These are phyloP conservation scores for Amaranthus palmeri DNA, from an alignment of 148 eudicot genomes.

Conservation along the genomic window DNA sequence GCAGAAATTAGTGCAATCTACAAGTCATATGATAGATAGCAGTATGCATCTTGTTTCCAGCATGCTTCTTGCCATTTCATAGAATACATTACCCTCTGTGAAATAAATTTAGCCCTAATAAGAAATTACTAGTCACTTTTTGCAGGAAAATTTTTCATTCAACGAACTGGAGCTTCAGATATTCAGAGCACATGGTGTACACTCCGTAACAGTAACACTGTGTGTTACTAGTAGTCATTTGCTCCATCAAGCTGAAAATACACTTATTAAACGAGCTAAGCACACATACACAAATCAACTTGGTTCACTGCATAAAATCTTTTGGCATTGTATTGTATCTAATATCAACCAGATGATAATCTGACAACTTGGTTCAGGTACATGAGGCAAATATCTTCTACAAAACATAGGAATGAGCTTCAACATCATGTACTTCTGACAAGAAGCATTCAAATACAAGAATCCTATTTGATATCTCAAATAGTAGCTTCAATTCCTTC, in stretches of 20 bases:
- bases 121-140: neutral
- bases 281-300: neutral
- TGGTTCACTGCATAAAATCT: neutral
- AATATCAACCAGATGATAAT: conserved; percentile 10
- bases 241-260: neutral
- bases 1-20: conserved; percentile 6
- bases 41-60: neutral
- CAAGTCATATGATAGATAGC: neutral
- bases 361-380: neutral
- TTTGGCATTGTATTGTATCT: neutral
- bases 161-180: neutral
- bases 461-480: conserved; percentile 14
- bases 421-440: conserved; percentile 9
- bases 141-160: neutral
- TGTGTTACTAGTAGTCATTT: neutral
- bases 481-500: conserved; percentile 55
- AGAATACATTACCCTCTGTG: neutral
- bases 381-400: conserved; percentile 2
- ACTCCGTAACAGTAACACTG: neutral
- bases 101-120: neutral
- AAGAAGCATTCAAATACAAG: neutral
- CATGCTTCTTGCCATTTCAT: neutral
- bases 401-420: conserved; percentile 5
- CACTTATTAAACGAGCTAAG: neutral
- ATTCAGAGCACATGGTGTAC: neutral